Evolutionary conservation across 768 basidiomycete genomes (phyloP).

Genomic region (Termitomyces sp.): DNA sequence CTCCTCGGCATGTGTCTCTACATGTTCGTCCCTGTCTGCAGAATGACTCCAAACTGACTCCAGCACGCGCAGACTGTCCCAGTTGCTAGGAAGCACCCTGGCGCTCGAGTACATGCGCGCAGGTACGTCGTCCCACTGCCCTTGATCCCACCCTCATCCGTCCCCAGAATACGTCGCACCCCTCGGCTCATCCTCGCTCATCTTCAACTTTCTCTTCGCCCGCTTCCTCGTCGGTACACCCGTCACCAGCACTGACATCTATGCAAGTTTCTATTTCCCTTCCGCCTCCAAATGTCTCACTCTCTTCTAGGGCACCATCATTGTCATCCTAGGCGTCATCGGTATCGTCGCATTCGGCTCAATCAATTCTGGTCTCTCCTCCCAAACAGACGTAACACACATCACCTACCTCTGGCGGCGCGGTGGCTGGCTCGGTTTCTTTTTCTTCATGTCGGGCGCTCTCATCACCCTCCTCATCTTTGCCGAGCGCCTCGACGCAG

Average conservation of each 20-base stretch:
- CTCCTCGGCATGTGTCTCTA: slow-evolving; percentile 92
- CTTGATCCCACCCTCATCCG: not conserved
- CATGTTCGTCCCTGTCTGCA: slow-evolving; percentile 53
- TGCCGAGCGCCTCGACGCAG: slow-evolving; percentile 68
- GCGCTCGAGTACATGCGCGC: slow-evolving; percentile 89
- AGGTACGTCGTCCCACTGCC: slow-evolving; percentile 38
- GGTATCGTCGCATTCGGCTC: slow-evolving; percentile 88
- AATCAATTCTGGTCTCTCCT: slow-evolving; percentile 75
- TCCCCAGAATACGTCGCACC: slow-evolving; percentile 90
- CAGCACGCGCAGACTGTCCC: slow-evolving; percentile 56
- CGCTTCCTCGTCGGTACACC: slow-evolving; percentile 84
- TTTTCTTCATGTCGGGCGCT: slow-evolving; percentile 74
- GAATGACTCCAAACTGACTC: not conserved
- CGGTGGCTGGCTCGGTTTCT: slow-evolving; percentile 87
- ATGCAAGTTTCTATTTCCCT: slow-evolving; percentile 44
- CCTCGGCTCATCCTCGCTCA: slow-evolving; percentile 86
- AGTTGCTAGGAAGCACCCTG: slow-evolving; percentile 83
- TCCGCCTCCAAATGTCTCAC: not conserved
- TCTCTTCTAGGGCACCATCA: slow-evolving; percentile 64
- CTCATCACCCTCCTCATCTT: slow-evolving; percentile 67
- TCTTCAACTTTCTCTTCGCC: slow-evolving; percentile 97
- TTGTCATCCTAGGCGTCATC: slow-evolving; percentile 81
- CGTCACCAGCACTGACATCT: slow-evolving; percentile 80
- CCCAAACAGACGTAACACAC: slow-evolving; percentile 70
- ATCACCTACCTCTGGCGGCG: slow-evolving; percentile 86